These are phyloP conservation scores for Xerocomellus dryophilus DNA, from an alignment of 768 basidiomycete species.

Conservation along the genomic window DNA sequence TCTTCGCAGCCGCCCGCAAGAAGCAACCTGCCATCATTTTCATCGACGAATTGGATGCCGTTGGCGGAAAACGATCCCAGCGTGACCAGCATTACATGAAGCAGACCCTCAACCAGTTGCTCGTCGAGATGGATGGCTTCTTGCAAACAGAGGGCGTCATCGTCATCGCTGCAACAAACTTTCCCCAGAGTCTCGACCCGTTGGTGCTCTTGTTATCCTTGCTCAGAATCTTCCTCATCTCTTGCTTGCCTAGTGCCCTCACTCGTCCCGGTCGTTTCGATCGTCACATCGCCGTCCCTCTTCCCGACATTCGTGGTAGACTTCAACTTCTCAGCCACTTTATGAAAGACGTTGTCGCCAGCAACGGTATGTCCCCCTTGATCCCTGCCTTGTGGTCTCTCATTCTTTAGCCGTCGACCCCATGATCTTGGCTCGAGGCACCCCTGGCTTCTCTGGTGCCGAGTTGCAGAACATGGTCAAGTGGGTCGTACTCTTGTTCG, in stretches of 20 bases:
- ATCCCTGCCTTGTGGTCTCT: neutral
- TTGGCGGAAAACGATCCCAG: conserved; percentile 83
- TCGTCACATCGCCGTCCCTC: conserved; percentile 84
- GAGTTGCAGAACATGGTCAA: conserved; percentile 98
- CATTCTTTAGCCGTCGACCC: conserved; percentile 66
- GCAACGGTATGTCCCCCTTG: conserved; percentile 42
- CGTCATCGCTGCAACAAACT: conserved; percentile 96
- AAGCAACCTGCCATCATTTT: conserved; percentile 97
- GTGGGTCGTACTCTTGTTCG: conserved; percentile 40
- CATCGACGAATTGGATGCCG: conserved; percentile 94
- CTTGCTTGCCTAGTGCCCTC: conserved; percentile 60
- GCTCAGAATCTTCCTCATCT: conserved; percentile 11
- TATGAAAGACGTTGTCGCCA: conserved; percentile 72
- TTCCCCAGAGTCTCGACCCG: conserved; percentile 92
- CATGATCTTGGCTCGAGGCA: conserved; percentile 87
- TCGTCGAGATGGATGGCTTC: conserved; percentile 98
- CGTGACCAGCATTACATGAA: conserved; percentile 89
- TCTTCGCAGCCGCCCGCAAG: conserved; percentile 91
- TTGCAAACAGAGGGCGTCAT: conserved; percentile 90
- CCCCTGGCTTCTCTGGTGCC: conserved; percentile 94
- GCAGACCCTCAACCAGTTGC: conserved; percentile 91
- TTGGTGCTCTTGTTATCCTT: conserved; percentile 37
- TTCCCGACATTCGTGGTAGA: conserved; percentile 93
- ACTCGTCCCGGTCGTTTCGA: conserved; percentile 97
- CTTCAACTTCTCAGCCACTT: conserved; percentile 93